Evolutionary conservation across 108 stramenopile genomes (phyloP), one percentile per base, ranked within the genome.

Genomic region (Stephanodiscus minutulus): DNA sequence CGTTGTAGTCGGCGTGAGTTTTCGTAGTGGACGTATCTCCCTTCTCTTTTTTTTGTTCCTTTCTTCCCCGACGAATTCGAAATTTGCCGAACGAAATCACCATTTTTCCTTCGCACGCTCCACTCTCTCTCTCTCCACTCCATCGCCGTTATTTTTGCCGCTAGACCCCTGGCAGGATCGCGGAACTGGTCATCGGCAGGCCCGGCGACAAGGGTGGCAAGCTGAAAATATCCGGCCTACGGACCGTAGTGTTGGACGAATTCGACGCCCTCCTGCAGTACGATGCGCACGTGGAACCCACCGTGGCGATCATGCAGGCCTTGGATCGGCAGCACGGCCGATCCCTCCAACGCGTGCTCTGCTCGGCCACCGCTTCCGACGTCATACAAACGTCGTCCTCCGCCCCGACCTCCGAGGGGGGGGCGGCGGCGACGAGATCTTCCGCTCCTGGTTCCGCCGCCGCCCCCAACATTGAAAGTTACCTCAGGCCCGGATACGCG

Each of bases 331-430:
- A 87, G 44, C 87, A 88, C 64, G 76, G 84, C 24, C 69, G 76
- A 62, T 64, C 77, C 11, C 62, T 91, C 12, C 86, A 88, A 58
- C 73, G 72, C 2, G 68, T 96, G 36, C 54, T 93, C 27, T 93
- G 91, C 55, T 91, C 90, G 49, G 94, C 94, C 7, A 96, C 94
- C 25, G 94, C 94, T 25, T 70, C 84, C 15, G 94, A 95, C 61
- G 80, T 95, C 72, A 79, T 39, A 39, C 39, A 9, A 11, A 8
- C 86, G 64, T 46, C 62, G 25, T 5, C 39, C 50, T 52, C 50
- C 1, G 1, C 50, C 50, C 22, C 50, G 18, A 24, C 5, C 2
- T 24, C 20, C 13, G 39, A 55, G 15, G 37, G 29, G 46, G 78
- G 79, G 8, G 56, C 47, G 36, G 53, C 11, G 41, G 53, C n/a